Percentiles rank a stretch among this genome's conserved stretches.
phyloP scores from a whole-genome alignment of 768 basidiomycete genomes.

The Leccinum imitatum region DNA sequence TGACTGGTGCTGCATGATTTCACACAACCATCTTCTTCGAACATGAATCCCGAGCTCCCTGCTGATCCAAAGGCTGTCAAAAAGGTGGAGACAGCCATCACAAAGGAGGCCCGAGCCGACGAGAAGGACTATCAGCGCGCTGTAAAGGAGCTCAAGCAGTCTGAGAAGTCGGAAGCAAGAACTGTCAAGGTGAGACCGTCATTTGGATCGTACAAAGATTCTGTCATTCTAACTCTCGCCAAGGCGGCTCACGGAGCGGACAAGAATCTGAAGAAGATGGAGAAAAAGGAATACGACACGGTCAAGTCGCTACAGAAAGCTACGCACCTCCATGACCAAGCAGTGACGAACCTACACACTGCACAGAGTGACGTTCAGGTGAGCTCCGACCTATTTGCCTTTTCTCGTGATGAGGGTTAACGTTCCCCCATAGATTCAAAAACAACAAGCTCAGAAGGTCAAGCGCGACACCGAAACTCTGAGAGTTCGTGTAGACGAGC shows the following conservation, averaged over 20 bases:
- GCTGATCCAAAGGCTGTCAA: constrained; percentile 32
- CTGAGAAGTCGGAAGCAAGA: constrained; percentile 54
- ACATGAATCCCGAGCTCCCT: constrained; percentile 25
- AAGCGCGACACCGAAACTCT: constrained; percentile 19
- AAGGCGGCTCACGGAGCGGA: constrained; percentile 49
- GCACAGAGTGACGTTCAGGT: constrained; percentile 49
- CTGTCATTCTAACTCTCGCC: background rate
- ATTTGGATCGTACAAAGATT: background rate
- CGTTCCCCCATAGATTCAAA: constrained; percentile 22
- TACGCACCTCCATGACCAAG: constrained; percentile 50
- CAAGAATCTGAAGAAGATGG: constrained; percentile 46
- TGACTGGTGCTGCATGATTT: background rate
- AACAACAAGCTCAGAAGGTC: constrained; percentile 21
- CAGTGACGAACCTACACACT: constrained; percentile 40
- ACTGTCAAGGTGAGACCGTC: constrained; percentile 45
- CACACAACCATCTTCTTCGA: background rate
- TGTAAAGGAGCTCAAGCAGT: constrained; percentile 50
- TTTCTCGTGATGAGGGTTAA: background rate
- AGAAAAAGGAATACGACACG: constrained; percentile 49
- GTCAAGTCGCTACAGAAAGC: constrained; percentile 53
- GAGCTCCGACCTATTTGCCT: constrained; percentile 2
- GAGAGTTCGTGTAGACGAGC: constrained; percentile 22
- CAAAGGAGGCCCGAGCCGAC: constrained; percentile 53
- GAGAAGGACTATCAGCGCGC: constrained; percentile 49
- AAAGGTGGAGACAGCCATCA: constrained; percentile 44